Conservation (phyloP, 1,284 basidiomycete species). For the Rhodofomes roseus region DNA sequence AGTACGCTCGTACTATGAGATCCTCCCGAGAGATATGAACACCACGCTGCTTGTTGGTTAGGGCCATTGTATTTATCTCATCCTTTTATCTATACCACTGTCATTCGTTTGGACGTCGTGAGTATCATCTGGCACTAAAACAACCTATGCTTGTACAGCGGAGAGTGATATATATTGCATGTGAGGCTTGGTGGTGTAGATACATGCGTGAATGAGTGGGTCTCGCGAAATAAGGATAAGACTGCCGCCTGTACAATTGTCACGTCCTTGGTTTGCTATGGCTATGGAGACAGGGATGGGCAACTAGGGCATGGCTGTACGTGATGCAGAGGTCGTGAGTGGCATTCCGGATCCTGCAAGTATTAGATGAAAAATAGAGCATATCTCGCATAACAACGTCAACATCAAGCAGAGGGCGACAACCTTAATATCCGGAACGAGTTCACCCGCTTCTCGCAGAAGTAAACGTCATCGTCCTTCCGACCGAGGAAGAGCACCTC, state of each 20-base stretch:
- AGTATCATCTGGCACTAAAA: no score
- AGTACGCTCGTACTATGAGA: conserved; percentile 38
- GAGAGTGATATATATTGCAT: neutral
- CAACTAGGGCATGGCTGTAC: neutral
- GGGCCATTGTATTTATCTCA: neutral
- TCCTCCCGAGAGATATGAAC: conserved; percentile 1
- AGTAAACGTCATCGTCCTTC: conserved; percentile 68
- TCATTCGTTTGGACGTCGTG: neutral
- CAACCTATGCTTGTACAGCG: neutral
- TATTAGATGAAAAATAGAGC: conserved; percentile 21
- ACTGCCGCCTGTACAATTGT: neutral
- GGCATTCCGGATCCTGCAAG: conserved; percentile 7
- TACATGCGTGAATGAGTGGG: neutral
- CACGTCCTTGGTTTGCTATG: neutral
- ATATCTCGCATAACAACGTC: conserved; percentile 18
- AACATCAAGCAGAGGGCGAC: conserved; percentile 10
- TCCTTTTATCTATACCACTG: neutral
- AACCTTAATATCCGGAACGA: conserved; percentile 74
- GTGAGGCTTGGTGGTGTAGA: neutral
- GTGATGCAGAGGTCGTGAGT: neutral
- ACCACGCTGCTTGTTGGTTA: neutral
- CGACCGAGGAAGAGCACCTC: conserved; percentile 77
- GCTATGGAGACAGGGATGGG: neutral
- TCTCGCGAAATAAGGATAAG: conserved; percentile 1
- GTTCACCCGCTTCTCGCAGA: conserved; percentile 71